Percentiles rank a stretch among this genome's conserved stretches.
These are phyloP conservation scores for Backusella parvicylindrica DNA, from an alignment of 192 early-diverging fungal species.

Conservation along the genomic window DNA sequence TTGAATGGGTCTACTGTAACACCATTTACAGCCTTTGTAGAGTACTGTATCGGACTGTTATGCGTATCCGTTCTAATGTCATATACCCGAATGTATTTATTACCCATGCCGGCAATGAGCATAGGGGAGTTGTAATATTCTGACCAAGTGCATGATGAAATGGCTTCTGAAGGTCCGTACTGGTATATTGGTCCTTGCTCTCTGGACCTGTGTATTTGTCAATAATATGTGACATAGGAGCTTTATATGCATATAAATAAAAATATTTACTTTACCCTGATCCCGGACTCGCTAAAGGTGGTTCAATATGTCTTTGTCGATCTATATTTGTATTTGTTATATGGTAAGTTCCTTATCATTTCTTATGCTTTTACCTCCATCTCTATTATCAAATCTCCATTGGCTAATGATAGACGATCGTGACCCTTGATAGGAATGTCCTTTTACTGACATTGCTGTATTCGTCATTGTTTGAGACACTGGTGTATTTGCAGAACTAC, in stretches of 20 bases:
- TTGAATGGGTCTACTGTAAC: slow-evolving; percentile 68
- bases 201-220: background rate
- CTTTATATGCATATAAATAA: background rate
- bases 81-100: slow-evolving; percentile 65
- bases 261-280: background rate
- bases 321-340: background rate
- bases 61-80: slow-evolving; percentile 57
- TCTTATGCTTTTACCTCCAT: background rate
- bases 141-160: slow-evolving; percentile 66
- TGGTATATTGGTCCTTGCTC: slow-evolving; percentile 42
- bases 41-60: slow-evolving; percentile 47
- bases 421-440: background rate
- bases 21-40: slow-evolving; percentile 70
- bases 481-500: slow-evolving; percentile 22
- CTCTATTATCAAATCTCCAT: slow-evolving; percentile 3
- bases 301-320: background rate
- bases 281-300: background rate
- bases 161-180: slow-evolving; percentile 64
- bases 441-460: background rate
- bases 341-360: background rate
- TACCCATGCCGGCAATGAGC: slow-evolving; percentile 70
- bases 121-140: slow-evolving; percentile 46
- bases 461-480: background rate
- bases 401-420: background rate
- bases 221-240: background rate